Conservation (phyloP, 1,284 basidiomycete genomes). For the Volvariella volvacea region DNA sequence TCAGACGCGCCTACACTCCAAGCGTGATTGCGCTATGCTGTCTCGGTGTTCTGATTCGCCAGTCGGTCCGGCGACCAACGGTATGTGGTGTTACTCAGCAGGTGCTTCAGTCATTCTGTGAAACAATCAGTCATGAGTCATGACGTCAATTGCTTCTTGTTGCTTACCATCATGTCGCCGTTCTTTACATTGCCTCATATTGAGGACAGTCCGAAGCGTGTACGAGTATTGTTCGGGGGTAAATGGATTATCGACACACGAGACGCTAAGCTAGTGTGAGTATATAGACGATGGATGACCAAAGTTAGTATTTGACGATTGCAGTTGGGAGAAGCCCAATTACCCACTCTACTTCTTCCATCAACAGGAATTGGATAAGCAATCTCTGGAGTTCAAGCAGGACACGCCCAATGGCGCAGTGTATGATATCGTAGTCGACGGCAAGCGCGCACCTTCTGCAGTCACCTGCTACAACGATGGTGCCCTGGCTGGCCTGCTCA, state of each 20-base stretch:
- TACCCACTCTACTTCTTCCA: constrained; percentile 54
- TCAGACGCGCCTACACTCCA: no score
- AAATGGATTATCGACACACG: constrained; percentile 47
- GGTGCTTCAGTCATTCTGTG: no score
- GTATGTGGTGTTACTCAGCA: no score
- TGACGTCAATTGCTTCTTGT: no score
- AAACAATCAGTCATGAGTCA: no score
- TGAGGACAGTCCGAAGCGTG: constrained; percentile 40
- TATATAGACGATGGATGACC: not conserved
- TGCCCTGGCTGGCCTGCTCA: constrained; percentile 39
- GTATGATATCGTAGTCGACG: constrained; percentile 43
- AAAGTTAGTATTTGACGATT: not conserved
- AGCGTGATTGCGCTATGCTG: no score
- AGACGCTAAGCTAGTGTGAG: constrained; percentile 54
- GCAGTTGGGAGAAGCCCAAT: constrained; percentile 49
- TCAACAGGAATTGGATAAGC: constrained; percentile 31
- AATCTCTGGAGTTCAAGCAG: constrained; percentile 31
- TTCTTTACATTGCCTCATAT: constrained; percentile 30
- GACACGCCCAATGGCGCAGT: constrained; percentile 22
- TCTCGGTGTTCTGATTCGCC: no score
- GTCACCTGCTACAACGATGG: constrained; percentile 36
- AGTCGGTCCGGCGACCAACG: no score
- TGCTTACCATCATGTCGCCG: constrained; percentile 18
- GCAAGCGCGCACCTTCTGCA: constrained; percentile 29
- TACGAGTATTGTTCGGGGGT: constrained; percentile 47